Evolutionary conservation across 2,329 filamentous ascomycete genomes (phyloP).

Genomic region (Talaromyces sp.): DNA sequence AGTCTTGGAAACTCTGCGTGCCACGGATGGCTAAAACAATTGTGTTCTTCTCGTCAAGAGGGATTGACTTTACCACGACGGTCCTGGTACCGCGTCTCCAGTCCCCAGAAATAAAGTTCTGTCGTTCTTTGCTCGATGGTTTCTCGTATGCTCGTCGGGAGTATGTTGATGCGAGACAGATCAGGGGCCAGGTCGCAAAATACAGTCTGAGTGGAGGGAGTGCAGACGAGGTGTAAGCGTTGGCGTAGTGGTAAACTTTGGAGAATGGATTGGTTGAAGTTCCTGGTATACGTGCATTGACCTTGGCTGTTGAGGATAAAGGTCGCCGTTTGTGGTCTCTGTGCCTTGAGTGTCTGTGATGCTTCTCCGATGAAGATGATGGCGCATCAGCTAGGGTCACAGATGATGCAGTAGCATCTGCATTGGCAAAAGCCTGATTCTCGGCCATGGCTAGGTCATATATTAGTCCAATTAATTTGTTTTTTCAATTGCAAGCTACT

Average conservation of each 20-base stretch:
- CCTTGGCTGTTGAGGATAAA: not conserved
- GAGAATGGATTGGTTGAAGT: conserved; percentile 54
- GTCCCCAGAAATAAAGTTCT: conserved; percentile 66
- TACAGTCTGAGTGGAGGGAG: conserved; percentile 66
- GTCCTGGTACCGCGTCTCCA: conserved; percentile 73
- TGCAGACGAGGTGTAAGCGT: conserved; percentile 65
- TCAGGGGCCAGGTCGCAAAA: conserved; percentile 67
- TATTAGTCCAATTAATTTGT: not conserved
- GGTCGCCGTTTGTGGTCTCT: not conserved
- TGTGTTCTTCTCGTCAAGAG: conserved; percentile 70
- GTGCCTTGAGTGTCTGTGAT: not conserved
- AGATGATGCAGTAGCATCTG: not conserved
- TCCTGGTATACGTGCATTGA: conserved; percentile 18
- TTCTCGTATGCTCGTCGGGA: conserved; percentile 68
- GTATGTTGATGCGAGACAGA: conserved; percentile 74
- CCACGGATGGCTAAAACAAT: conserved; percentile 82
- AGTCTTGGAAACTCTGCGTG: conserved; percentile 75
- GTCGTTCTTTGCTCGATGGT: conserved; percentile 57
- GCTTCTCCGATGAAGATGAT: not conserved
- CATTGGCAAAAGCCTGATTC: not conserved
- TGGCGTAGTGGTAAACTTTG: conserved; percentile 73
- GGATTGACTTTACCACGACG: conserved; percentile 76
- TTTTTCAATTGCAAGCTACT: not conserved
- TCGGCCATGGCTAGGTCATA: not conserved
- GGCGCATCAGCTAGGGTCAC: not conserved